Percentiles rank a stretch among this genome's conserved stretches.
Conservation (phyloP, 805 yeast genomes). For the Candida pseudofarinosa region DNA sequence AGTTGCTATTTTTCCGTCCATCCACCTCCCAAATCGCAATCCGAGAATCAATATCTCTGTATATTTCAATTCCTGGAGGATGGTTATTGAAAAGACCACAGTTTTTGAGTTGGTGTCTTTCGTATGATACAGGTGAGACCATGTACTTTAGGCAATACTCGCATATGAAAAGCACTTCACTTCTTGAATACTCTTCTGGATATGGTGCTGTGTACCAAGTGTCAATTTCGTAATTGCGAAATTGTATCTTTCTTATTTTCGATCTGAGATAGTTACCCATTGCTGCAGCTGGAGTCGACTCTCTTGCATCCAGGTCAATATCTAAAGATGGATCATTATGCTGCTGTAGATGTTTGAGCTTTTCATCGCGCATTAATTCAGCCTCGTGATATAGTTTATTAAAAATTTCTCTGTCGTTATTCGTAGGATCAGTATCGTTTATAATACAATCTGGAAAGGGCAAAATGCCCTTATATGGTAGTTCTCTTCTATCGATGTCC, state of each 20-base stretch:
- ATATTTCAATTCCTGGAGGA: slow-evolving; percentile 59
- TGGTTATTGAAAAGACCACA: slow-evolving; percentile 53
- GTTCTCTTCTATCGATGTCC: slow-evolving; percentile 29
- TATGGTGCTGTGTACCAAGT: slow-evolving; percentile 95
- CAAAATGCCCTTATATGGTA: slow-evolving; percentile 68
- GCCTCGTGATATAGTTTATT: slow-evolving; percentile 37
- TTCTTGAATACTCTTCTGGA: slow-evolving; percentile 75
- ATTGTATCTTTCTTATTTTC: slow-evolving; percentile 59
- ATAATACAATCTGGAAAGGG: slow-evolving; percentile 57
- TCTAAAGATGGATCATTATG: slow-evolving; percentile 13
- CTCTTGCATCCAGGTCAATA: slow-evolving; percentile 4
- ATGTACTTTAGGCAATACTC: slow-evolving; percentile 80
- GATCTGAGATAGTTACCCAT: slow-evolving; percentile 12
- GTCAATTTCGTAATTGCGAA: slow-evolving; percentile 69
- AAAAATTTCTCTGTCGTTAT: slow-evolving; percentile 48
- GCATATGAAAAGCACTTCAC: slow-evolving; percentile 67
- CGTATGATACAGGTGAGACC: slow-evolving; percentile 59
- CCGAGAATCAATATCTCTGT: slow-evolving; percentile 26
- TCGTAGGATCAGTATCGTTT: slow-evolving; percentile 55
- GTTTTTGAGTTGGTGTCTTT: slow-evolving; percentile 66
- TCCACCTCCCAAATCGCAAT: slow-evolving; percentile 53
- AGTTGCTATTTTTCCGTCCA: slow-evolving; percentile 75
- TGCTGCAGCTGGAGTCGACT: not conserved
- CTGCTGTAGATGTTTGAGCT: slow-evolving; percentile 15
- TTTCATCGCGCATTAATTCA: slow-evolving; percentile 27